Base-by-base conservation (phyloP, 2,329 filamentous ascomycete species). In the Waltergamsia citrina region DNA sequence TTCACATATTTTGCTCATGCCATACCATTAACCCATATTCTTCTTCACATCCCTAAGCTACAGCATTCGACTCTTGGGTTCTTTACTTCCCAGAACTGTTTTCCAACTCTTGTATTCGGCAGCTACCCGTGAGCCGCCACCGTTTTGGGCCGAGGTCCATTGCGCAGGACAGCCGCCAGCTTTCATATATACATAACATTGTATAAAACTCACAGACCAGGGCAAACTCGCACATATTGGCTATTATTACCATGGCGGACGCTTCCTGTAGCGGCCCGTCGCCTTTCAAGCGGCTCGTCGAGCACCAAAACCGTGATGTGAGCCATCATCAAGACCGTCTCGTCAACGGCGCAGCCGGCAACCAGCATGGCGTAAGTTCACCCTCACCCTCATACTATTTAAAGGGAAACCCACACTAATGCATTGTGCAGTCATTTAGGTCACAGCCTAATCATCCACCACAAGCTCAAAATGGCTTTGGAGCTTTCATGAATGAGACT, bases 211-310 rank as follows among this genome's bases (percentile, higher is more conserved):
- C 29, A 32, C 16, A 32, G 7, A 19, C 22, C 8, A 22, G 24
- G 11, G 6, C 19, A 32, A 28, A 15, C 5, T n/a, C 8, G 17
- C 4, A 9, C 14, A n/a, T n/a, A 32, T n/a, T 12, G 25, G 18
- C 18, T 18, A n/a, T n/a, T n/a, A 19, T 22, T 27, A 17, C n/a
- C 35, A 65, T 65, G 61, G 52, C 59, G 24, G 59, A 63, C 34
- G 51, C 52, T 36, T 59, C 60, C 8, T 65, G 62, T 40, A 60
- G 59, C 39, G 60, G 59, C 22, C 51, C 53, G 3, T 58, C 57
- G 32, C 60, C 62, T 23, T 63, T 65, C 36, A 65, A 65, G 49
- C 56, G 52, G 10, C 51, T 65, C 27, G 44, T 60, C 15, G 58
- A 64, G 7, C 59, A 64, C 25, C 59, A 64, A 33, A 49, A 51